These are phyloP conservation scores for Bruguiera sexangula DNA, from an alignment of 345 rosid genomes.

Conservation along the genomic window DNA sequence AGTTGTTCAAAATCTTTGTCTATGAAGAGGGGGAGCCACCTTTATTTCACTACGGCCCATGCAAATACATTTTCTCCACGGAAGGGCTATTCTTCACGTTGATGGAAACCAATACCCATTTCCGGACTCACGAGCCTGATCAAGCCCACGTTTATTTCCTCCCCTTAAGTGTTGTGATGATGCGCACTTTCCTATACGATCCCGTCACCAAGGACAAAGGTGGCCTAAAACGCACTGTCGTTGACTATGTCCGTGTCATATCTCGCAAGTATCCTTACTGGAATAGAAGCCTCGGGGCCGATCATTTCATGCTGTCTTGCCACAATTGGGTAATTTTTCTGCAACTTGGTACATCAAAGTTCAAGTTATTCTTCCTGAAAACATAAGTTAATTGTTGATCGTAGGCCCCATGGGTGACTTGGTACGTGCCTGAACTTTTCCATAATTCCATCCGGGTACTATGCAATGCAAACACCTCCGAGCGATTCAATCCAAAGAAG, in stretches of 20 bases:
- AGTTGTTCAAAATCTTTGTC: slow-evolving; percentile 51
- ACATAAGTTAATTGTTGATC: not conserved
- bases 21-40: slow-evolving; percentile 74
- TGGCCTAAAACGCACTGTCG: slow-evolving; percentile 20
- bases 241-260: slow-evolving; percentile 14
- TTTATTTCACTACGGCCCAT: slow-evolving; percentile 52
- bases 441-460: slow-evolving; percentile 44
- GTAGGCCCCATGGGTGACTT: slow-evolving; percentile 25
- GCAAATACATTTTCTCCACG: slow-evolving; percentile 61
- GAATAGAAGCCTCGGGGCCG: slow-evolving; percentile 28
- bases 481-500: slow-evolving; percentile 41
- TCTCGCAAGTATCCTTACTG: slow-evolving; percentile 21
- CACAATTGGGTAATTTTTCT: slow-evolving; percentile 23
- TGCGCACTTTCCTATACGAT: slow-evolving; percentile 13
- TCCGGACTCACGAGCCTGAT: slow-evolving; percentile 21
- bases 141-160: slow-evolving; percentile 24
- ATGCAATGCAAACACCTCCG: slow-evolving; percentile 58
- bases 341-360: not conserved
- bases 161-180: slow-evolving; percentile 29
- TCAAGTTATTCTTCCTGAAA: not conserved
- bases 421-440: slow-evolving; percentile 31
- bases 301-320: slow-evolving; percentile 33
- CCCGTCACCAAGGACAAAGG: slow-evolving; percentile 18
- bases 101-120: slow-evolving; percentile 35
- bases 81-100: slow-evolving; percentile 56